Evolutionary conservation across 2,329 filamentous ascomycete genomes (phyloP), one percentile per base, ranked within the genome.

Genomic region (Fusarium acutatum): DNA sequence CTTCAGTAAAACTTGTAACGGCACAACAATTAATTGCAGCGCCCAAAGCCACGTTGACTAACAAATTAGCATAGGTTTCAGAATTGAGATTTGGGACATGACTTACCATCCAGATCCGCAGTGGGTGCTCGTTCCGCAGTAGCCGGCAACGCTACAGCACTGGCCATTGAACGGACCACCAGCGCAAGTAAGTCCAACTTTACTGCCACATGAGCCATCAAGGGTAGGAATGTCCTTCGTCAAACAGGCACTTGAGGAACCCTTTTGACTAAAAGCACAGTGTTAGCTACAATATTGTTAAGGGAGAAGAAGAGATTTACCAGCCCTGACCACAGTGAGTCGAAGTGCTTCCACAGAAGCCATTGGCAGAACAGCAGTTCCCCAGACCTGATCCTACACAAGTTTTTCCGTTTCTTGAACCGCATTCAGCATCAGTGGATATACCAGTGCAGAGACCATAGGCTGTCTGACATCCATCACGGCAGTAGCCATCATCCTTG

Each of bases 241-340:
- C 0, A 64, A 11, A 30, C 59, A 69, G 2, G 22, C 53, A 9
- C 59, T 60, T 0, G 67, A 70, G 1, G 53, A 22, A 5, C 53
- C 34, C 14, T 67, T 64, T n/a, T 70, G 59, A 2, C 63, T 52
- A 17, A 6, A 12, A 13, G 24, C 4, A 15, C 4, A 34, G 14
- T 15, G 5, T 59, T 59, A 59, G 41, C 12, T 18, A 15, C 6
- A 3, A 3, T 7, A 14, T 15, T 9, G 11, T 10, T 15, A 10
- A 9, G 20, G 37, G 32, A 11, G 17, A 22, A 17, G 22, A 10
- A 22, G 12, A 18, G 18, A 50, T 53, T 37, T 59, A 44, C 37
- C 60, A 70, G 15, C 67, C 65, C 18, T 70, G 54, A 3, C 67
- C 67, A 6, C 67, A 69, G 8, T 69, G 60, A 32, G 44, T 44